Evolutionary conservation across 169 alveolate genomes (phyloP), one percentile per base, ranked within the genome.

Genomic region (Amoebophrya sp.): DNA sequence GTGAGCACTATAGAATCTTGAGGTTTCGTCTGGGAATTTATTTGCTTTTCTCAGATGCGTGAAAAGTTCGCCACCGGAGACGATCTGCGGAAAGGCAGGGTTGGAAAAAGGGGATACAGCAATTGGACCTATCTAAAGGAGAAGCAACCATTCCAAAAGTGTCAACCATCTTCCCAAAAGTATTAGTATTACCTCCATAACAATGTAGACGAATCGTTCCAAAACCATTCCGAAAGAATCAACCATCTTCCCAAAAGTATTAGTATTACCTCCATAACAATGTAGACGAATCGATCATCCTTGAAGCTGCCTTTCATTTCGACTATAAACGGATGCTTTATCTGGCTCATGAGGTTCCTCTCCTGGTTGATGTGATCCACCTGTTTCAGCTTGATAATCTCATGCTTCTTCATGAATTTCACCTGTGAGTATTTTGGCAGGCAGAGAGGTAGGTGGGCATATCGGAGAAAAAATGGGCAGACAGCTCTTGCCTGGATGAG

Each of bases 331-430:
- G 99, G 99, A 92, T 97, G 99, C 54, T 95, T 97, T 0, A 99
- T 96, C 89, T 96, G 94, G 53, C 95, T 94, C 53, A 99, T 97
- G 41, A 99, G 97, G 89, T 95, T 95, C 95, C 97, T 97, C 96
- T 99, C 99, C 41, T 98, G 95, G 93, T 96, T 97, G 78, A 98
- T 98, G 95, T 98, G 99, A 76, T 98, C 99, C 0, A 98, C 98
- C 93, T 93, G 94, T 77, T 91, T 93, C 33, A 93, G 94, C 94
- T 93, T 93, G 89, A 93, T 89, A 40, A 93, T 93, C 94, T 93
- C 94, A 78, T 93, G 94, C 77, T 93, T 93, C 94, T 93, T 93
- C 94, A 93, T 93, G 93, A 93, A 93, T 90, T 93, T 93, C 89
- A 93, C 92, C 41, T 65, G 83, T 65, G 23, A 14, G 10, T 10